Percentiles rank a stretch among this genome's conserved stretches.
phyloP scores from a whole-genome alignment of 2,329 filamentous ascomycete genomes.

The Lojkania enalia region DNA sequence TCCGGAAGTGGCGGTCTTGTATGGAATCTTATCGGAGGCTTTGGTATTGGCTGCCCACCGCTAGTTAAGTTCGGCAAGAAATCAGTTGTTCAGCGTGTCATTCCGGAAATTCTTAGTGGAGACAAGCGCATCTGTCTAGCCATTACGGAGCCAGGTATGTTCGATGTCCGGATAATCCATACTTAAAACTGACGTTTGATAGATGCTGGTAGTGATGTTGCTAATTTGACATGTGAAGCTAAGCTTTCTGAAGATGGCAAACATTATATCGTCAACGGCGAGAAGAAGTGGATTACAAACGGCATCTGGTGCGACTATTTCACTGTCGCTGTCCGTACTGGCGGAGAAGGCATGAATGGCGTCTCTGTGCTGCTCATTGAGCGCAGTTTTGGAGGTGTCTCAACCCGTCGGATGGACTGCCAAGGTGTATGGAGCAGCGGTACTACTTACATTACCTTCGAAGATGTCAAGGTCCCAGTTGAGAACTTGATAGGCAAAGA shows the following conservation, averaged over 20 bases:
- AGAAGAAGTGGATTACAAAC: conserved; percentile 99
- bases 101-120: conserved; percentile 84
- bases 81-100: conserved; percentile 79
- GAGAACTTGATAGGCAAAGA: conserved; percentile 98
- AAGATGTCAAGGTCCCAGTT: conserved; percentile 99
- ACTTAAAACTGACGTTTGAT: conserved; percentile 40
- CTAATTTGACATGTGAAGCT: conserved; percentile 92
- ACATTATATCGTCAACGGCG: conserved; percentile 98
- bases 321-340: conserved; percentile 92
- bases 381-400: conserved; percentile 79
- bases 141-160: conserved; percentile 76
- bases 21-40: conserved; percentile 97
- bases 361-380: conserved; percentile 91
- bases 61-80: conserved; percentile 90
- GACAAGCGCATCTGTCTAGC: conserved; percentile 98
- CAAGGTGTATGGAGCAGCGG: conserved; percentile 95
- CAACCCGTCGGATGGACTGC: conserved; percentile 95
- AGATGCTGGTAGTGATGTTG: conserved; percentile 92
- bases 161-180: not conserved
- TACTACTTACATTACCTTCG: conserved; percentile 96
- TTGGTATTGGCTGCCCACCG: conserved; percentile 90
- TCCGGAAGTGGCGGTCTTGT: conserved; percentile 89
- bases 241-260: conserved; percentile 95
- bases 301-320: conserved; percentile 97
- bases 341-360: conserved; percentile 87